Base-by-base conservation (phyloP, 768 basidiomycete genomes). In the Xerocomus spinulosus region DNA sequence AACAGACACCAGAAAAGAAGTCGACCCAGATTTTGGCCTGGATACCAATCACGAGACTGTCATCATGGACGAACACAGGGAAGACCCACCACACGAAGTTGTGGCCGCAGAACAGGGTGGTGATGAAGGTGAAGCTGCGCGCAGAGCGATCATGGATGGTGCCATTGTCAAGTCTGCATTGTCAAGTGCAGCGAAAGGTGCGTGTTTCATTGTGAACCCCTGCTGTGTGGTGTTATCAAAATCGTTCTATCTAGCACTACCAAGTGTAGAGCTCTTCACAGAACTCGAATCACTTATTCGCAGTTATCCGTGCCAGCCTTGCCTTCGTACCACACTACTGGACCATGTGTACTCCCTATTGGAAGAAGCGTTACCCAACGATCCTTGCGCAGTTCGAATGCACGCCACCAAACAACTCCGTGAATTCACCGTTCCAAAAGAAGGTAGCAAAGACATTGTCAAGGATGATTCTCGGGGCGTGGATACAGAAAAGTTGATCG, bases 141-240 rank as follows among this genome's bases (percentile, higher is more conserved):
- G 86, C 42, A 72, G 71, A 58, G 77, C 78, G 35, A 81, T 92
- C 60, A 76, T 92, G 75, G 72, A 82, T 42, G 91, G 91, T 21
- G 87, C 78, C 4, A 89, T 92, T 56, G 86, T 89, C 32, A 82
- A 79, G 61, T 76, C 82, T 36, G 88, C 88, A n/a, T 79, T 92
- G 41, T 70, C 73, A 17, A 85, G 77, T 54, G 92, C 92, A 25
- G 78, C 74, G 10, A 74, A 85, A 79, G 87, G 92, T 84, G 62
- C 50, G 64, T 66, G 44, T 25, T 30, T 49, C 7, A 46, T 52
- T 15, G 36, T 57, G 34, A 45, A 58, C 42, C 44, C 52, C 36
- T 7, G 54, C 46, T 40, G 53, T 7, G 44, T 53, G 15, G 44
- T 52, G 46, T 49, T 34, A 44, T 42, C 43, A 18, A 51, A 25